Percentiles rank a stretch among this genome's conserved stretches.
Evolutionary conservation across 108 stramenopile genomes (phyloP).

Genomic region (Discostella pseudostelligera): DNA sequence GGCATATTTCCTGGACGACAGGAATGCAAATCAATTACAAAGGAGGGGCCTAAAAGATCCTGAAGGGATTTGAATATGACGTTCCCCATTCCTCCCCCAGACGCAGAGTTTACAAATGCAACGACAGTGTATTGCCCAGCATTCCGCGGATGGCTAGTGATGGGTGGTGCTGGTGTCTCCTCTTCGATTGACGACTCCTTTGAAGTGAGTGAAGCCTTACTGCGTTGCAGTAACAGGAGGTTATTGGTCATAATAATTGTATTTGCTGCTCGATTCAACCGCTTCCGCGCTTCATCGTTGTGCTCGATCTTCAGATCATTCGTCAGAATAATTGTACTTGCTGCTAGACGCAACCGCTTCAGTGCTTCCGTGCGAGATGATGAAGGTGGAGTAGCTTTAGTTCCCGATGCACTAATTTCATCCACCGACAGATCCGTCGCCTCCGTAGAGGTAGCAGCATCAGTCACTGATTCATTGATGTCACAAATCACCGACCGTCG

Average conservation of each 20-base stretch:
- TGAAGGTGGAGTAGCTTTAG: background rate
- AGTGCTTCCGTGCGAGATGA: constrained; percentile 6
- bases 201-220: background rate
- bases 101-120: constrained; percentile 51
- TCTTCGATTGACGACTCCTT: background rate
- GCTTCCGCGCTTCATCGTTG: background rate
- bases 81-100: constrained; percentile 47
- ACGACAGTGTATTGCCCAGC: constrained; percentile 46
- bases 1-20: constrained; percentile 53
- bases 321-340: constrained; percentile 10
- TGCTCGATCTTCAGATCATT: constrained; percentile 11
- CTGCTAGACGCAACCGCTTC: constrained; percentile 13
- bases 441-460: background rate
- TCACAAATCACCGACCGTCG: constrained; percentile 15
- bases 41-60: constrained; percentile 22
- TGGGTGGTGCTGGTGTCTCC: background rate
- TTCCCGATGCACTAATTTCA: constrained; percentile 1
- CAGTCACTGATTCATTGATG: background rate
- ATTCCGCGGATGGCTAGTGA: constrained; percentile 39
- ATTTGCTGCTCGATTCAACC: constrained; percentile 10
- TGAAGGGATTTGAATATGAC: constrained; percentile 24
- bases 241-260: constrained; percentile 15
- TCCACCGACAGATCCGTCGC: background rate
- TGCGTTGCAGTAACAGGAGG: background rate
- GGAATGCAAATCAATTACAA: constrained; percentile 53